Evolutionary conservation across 371 early-diverging fungal species (phyloP), one percentile per base, ranked within the genome.

Genomic region (Apophysomyces elegans): DNA sequence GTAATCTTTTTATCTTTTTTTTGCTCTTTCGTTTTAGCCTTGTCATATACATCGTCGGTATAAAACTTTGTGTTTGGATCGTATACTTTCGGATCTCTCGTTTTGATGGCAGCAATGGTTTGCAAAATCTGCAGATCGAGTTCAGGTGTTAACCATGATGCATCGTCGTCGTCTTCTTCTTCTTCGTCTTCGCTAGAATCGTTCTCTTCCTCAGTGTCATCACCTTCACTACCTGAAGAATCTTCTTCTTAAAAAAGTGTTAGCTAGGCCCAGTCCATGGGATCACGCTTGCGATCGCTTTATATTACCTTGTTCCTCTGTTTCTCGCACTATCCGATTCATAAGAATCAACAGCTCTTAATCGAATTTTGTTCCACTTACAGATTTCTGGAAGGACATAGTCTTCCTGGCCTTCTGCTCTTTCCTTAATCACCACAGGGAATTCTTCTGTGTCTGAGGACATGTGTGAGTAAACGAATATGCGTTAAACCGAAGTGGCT

Each of bases 61-160:
- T 94, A 96, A 70, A 96, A 95, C 46, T 83, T 81, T 9, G 77
- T 74, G 0, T 78, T 76, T 0, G 87, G 72, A 64, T 97, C 90
- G 75, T 98, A 98, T 1, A 98, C 91, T 65, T 85, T 79, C 32
- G 91, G 89, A 70, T 95, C 91, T 62, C 90, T 88, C 14, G 83
- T 76, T 5, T 88, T 86, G 61, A 98, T 91, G 50, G 91, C 85
- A 0, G 89, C 88, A 65, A 97, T 91, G 1, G 98, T 95, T 54
- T 89, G 88, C 84, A 98, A 79, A 64, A 98, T 95, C 72, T 97
- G 94, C 3, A 91, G 90, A 67, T 98, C 98, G 8, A 96, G 73
- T 46, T 88, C 95, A 9, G 95, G 93, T 14, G 97, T 95, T 16
- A 95, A 76, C 50, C 95, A 80, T 58, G 88, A 90, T 11, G 92